Evolutionary conservation across 2,329 filamentous ascomycete genomes (phyloP), one percentile per base, ranked within the genome.

Genomic region (Sporothrix inflata): DNA sequence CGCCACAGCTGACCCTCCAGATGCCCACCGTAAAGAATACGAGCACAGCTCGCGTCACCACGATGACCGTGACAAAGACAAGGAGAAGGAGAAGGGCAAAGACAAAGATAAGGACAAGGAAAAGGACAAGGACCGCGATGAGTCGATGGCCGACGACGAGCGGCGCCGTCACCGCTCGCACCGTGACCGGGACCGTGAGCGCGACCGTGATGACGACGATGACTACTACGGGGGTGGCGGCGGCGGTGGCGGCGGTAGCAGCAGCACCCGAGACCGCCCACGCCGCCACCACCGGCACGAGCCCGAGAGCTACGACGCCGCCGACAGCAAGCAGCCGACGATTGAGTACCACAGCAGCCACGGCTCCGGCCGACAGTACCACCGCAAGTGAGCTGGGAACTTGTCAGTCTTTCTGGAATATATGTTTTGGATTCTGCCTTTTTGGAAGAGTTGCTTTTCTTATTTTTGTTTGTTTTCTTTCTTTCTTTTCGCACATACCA

Each of bases 21-120:
- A 81, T n/a, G 79, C 77, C 71, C 80, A 79, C 42, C 80, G 82
- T 68, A 83, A 82, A 69, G 82, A 85, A 73, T 75, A 78, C 60
- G 83, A 82, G 45, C 68, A 70, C 4, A 49, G 38, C 63, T 24
- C 49, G 3, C 51, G 42, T 21, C 63, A 67, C 7, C 42, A 67
- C 4, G 63, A 67, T n/a, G 63, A 51, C 14, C 45, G 45, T 3
- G 49, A 42, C 47, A 65, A 67, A 27, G 65, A 67, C 11, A 65
- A 60, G 12, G 67, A 72, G 8, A 57, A 57, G 30, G 21, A 11
- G 30, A 51, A 49, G 55, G n/a, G 27, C n/a, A 57, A 53, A 5
- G 70, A 70, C 8, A 61, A 53, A 5, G 67, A 74, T 4, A n/a
- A 60, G 2, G 69, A 71, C 4, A 14, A 67, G 38, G 27, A 70